Percentiles rank a stretch among this genome's conserved stretches.
Conservation (phyloP, 2,329 filamentous ascomycete species). For the Aureobasidium zeae region DNA sequence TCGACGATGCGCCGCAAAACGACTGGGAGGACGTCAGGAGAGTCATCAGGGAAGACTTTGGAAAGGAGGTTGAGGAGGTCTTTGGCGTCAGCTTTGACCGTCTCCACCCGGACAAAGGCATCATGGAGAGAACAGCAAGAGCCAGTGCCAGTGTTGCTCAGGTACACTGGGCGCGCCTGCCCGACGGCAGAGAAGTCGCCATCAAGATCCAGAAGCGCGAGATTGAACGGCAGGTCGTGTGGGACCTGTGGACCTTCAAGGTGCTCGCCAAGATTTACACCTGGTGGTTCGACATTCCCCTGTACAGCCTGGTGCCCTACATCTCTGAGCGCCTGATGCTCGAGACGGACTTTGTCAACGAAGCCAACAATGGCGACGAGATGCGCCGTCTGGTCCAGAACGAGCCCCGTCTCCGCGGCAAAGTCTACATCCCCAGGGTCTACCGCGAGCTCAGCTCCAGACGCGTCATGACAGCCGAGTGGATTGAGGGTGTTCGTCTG, state of each 20-base stretch:
- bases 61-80: slow-evolving; percentile 73
- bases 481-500: slow-evolving; percentile 88
- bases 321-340: slow-evolving; percentile 84
- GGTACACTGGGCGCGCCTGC: slow-evolving; percentile 84
- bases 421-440: slow-evolving; percentile 81
- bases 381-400: slow-evolving; percentile 69
- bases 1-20: slow-evolving; percentile 94
- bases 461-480: slow-evolving; percentile 87
- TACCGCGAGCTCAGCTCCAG: slow-evolving; percentile 74
- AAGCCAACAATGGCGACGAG: slow-evolving; percentile 75
- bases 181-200: slow-evolving; percentile 83
- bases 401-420: slow-evolving; percentile 65
- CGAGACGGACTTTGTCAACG: slow-evolving; percentile 90
- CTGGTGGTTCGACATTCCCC: slow-evolving; percentile 82
- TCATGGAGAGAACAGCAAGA: slow-evolving; percentile 62
- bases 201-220: slow-evolving; percentile 96
- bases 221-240: slow-evolving; percentile 80
- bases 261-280: slow-evolving; percentile 74
- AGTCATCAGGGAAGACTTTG: slow-evolving; percentile 82
- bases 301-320: slow-evolving; percentile 85
- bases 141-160: slow-evolving; percentile 90
- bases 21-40: slow-evolving; percentile 74
- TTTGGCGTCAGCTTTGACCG: slow-evolving; percentile 74
- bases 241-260: slow-evolving; percentile 96
- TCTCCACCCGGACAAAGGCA: slow-evolving; percentile 44